Evolutionary conservation across 2,329 filamentous ascomycete species (phyloP).

Genomic region (Cladophialophora yegresii): DNA sequence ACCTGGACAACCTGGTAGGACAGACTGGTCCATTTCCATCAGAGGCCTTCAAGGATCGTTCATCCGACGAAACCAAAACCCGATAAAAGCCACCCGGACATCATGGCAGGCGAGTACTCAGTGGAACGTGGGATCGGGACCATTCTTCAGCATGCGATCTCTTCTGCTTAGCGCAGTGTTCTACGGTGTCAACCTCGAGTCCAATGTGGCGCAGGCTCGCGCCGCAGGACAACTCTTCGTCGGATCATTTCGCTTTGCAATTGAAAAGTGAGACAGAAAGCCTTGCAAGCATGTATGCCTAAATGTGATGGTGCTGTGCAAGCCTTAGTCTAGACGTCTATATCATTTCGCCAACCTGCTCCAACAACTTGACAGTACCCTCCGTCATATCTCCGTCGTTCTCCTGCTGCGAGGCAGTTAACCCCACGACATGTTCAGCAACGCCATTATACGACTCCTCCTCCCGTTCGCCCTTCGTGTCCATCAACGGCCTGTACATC

Average conservation of each 20-base stretch:
- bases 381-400: neutral
- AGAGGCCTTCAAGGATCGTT: neutral
- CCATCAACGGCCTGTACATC: conserved; percentile 20
- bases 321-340: neutral
- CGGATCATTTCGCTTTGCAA: neutral
- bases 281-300: neutral
- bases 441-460: conserved; percentile 5
- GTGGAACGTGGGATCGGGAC: neutral
- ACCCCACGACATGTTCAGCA: conserved; percentile 15
- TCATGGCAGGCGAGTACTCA: neutral
- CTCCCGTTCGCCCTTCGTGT: conserved; percentile 11
- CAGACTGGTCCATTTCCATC: neutral
- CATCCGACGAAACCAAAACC: neutral
- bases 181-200: neutral
- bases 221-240: neutral
- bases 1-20: neutral
- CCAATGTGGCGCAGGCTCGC: neutral
- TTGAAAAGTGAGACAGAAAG: neutral
- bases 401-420: conserved; percentile 11
- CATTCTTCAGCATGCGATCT: neutral
- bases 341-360: neutral
- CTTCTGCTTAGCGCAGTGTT: neutral
- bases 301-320: neutral
- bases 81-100: neutral
- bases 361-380: neutral